Conservation (phyloP, 805 yeast species). For the Wickerhamia fluorescens region DNA sequence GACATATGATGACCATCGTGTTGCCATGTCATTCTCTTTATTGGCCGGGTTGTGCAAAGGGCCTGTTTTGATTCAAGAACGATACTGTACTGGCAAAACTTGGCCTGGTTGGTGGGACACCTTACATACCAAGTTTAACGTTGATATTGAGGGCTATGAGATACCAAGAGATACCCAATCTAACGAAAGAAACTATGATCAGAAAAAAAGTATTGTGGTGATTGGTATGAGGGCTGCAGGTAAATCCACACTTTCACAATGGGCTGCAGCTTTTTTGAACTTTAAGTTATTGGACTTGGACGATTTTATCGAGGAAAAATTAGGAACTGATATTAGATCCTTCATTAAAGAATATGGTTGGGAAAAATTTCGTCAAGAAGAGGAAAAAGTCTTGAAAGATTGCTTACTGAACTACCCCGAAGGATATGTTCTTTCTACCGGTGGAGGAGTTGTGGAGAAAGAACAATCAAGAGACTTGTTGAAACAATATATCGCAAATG, state of each 20-base stretch:
- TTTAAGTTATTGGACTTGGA: conserved; percentile 74
- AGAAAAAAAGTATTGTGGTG: conserved; percentile 57
- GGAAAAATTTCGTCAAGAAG: conserved; percentile 77
- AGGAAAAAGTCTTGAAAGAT: conserved; percentile 48
- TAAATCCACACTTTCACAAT: conserved; percentile 75
- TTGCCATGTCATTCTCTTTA: conserved; percentile 94
- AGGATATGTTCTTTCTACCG: conserved; percentile 78
- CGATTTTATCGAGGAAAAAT: conserved; percentile 51
- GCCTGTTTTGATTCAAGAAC: conserved; percentile 71
- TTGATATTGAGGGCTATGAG: conserved; percentile 66
- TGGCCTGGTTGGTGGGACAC: conserved; percentile 99
- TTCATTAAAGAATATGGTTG: conserved; percentile 67
- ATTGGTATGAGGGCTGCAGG: conserved; percentile 99
- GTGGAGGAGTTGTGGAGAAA: conserved; percentile 92
- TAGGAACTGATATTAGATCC: conserved; percentile 47
- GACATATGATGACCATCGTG: conserved; percentile 94
- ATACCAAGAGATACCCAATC: conserved; percentile 9
- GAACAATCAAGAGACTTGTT: conserved; percentile 58
- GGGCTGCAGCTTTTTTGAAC: conserved; percentile 67
- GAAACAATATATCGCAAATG: conserved; percentile 43
- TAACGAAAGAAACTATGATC: conserved; percentile 23
- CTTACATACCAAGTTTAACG: conserved; percentile 61
- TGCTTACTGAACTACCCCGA: conserved; percentile 31
- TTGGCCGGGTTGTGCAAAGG: conserved; percentile 64
- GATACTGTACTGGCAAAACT: conserved; percentile 92